Base-by-base conservation (phyloP, 164 flowering plant genomes). In the Stephania cephalantha region DNA sequence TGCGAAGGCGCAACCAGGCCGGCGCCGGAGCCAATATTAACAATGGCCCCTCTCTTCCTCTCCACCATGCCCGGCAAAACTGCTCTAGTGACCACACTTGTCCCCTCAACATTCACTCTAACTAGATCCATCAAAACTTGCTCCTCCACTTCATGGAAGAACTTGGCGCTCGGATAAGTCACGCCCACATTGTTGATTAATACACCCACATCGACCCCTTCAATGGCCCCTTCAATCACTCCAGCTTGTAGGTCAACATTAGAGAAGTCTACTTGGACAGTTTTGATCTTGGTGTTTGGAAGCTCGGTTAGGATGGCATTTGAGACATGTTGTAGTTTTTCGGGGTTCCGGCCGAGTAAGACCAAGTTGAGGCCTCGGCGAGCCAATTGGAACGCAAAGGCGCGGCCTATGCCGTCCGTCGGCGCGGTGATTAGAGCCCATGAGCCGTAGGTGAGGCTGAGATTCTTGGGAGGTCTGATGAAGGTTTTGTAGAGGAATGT, bases 391-490 rank as follows among this genome's bases (percentile, higher is more conserved):
- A 90, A 91, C 13, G 97, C 94, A 73, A 91, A 85, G 44, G 83
- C 88, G 69, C 87, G 90, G 3, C 98, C 98, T 29, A 93, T 91
- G 9, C 98, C 98, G 67, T 93, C 94, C 6, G 98, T 90, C 7
- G 93, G 86, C 7, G 90, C 98, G 42, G 98, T 93, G 11, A 93
- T 83, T 0, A 93, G 79, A 0, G 93, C 98, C 98, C 98, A 93
- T 3, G 98, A 88, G 0, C 98, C 98, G 74, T 90, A 93, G 10
- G 22, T 15, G 35, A 81, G 82, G 75, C 82, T 87, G 72, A 93
- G 85, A 74, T 91, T 86, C 85, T 93, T 93, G 9, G 82, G 71
- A 20, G 93, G 88, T 76, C 97, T 80, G 68, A 93, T 84, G 79
- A 93, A 88, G 71, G 76, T 78, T 64, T 86, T 87, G 78, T 85